Evolutionary conservation across 345 rosid species (phyloP), one percentile per base, ranked within the genome.

Genomic region (Arabidopsis suecica): DNA sequence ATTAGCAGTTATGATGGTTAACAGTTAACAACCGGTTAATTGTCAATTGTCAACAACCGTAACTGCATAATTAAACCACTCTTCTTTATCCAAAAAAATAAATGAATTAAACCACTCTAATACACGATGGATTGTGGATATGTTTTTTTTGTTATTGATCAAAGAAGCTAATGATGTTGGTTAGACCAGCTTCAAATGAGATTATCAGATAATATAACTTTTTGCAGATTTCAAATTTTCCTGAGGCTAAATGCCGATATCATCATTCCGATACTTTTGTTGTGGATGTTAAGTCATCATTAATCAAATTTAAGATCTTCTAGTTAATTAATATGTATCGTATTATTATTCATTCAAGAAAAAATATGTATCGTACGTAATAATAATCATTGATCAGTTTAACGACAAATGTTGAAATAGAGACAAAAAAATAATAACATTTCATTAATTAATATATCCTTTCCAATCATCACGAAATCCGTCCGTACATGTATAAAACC

Each of bases 391-490:
- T 23, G 25, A 23, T 23, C 25, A 23, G 23, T 22, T 28, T 1
- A 28, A 28, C 0, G 32, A 28, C 3, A 28, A 3, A 28, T 28
- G 32, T 28, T 28, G 32, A 28, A 28, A 22, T 3, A 64, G 11
- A 34, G 11, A 65, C n/a, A 13, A 36, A 6, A 32, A 64, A 72
- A 23, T 13, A 7, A 12, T 9, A 1, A 61, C 4, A 22, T 6
- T 25, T 36, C 6, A 25, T 55, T 18, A 28, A 45, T 71, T 56
- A 47, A 47, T 32, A 37, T 40, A 69, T 34, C 69, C 69, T 61
- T 69, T 76, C 74, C 79, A 61, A 76, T 53, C 64, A 69, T 61
- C 74, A 60, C 69, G 57, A 76, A 68, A 61, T 23, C 74, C 74
- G 22, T 42, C 63, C 58, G 64, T 53, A 68, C 74, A 68, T 68